A percentile compares a stretch with the other conserved stretches of the same genome.
These are phyloP conservation scores for Aspergillus sp. DNA, from an alignment of 2,329 filamentous ascomycete genomes.

Conservation along the genomic window DNA sequence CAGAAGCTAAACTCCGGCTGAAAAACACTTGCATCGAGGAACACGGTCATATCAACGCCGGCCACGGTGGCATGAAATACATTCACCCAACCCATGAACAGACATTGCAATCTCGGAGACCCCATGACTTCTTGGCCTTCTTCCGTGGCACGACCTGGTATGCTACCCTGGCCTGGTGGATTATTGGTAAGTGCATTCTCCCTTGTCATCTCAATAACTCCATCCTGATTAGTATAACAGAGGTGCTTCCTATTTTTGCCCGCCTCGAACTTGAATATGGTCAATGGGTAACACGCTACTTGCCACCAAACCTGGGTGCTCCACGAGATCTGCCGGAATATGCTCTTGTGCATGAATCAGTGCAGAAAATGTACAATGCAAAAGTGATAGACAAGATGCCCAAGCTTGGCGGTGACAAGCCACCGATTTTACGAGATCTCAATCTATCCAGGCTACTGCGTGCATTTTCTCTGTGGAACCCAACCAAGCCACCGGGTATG, in stretches of 20 bases:
- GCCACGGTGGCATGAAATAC: too few species aligned
- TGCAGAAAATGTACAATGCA: conserved; percentile 21
- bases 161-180: conserved; percentile 30
- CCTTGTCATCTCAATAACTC: not conserved
- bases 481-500: too few species aligned
- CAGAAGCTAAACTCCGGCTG: conserved; percentile 18
- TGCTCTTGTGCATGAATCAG: conserved; percentile 25
- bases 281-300: conserved; percentile 29
- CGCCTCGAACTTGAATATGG: conserved; percentile 31
- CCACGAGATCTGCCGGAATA: conserved; percentile 26
- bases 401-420: conserved; percentile 13
- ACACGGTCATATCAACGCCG: too few species aligned
- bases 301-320: conserved; percentile 31
- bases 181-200: conserved; percentile 18
- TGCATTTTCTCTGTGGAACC: too few species aligned
- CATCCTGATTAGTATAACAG: conserved; percentile 10
- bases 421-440: too few species aligned
- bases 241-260: conserved; percentile 31
- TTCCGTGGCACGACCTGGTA: conserved; percentile 22
- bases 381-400: conserved; percentile 17
- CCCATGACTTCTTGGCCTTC: conserved; percentile 30
- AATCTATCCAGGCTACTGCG: too few species aligned
- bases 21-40: too few species aligned
- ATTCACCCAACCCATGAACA: too few species aligned
- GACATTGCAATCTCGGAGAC: too few species aligned